Percentiles rank a stretch among this genome's conserved stretches.
phyloP scores from a whole-genome alignment of 768 basidiomycete species.

The Pleurotus cornucopiae region DNA sequence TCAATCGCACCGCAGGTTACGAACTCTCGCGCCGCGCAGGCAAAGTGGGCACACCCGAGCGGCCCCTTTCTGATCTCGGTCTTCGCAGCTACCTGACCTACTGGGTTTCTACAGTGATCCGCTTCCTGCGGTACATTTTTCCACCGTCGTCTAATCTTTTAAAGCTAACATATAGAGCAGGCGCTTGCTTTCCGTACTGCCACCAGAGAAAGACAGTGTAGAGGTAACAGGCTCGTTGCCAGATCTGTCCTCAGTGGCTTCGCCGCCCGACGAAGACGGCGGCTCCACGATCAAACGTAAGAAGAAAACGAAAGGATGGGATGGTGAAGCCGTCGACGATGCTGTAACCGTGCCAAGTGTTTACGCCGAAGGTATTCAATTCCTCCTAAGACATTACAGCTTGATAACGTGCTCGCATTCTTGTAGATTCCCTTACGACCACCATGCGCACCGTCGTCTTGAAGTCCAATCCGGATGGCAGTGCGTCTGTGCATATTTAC shows the following conservation, averaged over 20 bases:
- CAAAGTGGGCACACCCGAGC: constrained; percentile 88
- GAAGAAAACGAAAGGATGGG: constrained; percentile 64
- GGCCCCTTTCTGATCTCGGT: constrained; percentile 92
- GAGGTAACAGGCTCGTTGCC: constrained; percentile 41
- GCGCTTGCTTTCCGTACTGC: constrained; percentile 58
- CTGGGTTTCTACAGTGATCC: constrained; percentile 81
- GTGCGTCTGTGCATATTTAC: constrained; percentile 64
- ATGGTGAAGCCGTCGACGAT: constrained; percentile 53
- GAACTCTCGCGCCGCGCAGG: constrained; percentile 79
- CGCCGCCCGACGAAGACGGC: constrained; percentile 25
- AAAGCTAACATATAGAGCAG: constrained; percentile 17
- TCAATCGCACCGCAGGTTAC: constrained; percentile 57
- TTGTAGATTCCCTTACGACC: constrained; percentile 49
- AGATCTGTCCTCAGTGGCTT: constrained; percentile 31
- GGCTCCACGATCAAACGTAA: constrained; percentile 32
- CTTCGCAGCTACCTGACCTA: constrained; percentile 85
- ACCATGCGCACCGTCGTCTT: constrained; percentile 56
- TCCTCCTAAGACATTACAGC: too few relatives aligned
- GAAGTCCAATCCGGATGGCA: constrained; percentile 56
- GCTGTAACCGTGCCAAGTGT: constrained; percentile 9
- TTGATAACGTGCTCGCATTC: too few relatives aligned
- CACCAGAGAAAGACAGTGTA: constrained; percentile 45
- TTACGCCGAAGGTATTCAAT: constrained; percentile 33
- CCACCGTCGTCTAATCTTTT: background rate
- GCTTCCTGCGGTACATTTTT: constrained; percentile 71